Evolutionary conservation across 768 basidiomycete species (phyloP), one percentile per base, ranked within the genome.

Genomic region (Tricholomella constricta): DNA sequence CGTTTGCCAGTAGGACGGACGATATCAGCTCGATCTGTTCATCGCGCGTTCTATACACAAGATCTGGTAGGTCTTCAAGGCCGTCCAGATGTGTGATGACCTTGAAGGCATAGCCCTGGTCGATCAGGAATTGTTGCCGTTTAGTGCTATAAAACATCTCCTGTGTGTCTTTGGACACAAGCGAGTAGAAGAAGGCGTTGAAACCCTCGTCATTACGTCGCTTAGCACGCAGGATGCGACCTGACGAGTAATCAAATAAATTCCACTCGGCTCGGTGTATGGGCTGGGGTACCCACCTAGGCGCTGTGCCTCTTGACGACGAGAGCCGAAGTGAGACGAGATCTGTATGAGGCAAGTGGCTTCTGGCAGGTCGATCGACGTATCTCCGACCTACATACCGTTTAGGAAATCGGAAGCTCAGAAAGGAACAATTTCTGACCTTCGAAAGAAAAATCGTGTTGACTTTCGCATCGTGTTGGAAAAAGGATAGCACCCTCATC

Each of bases 61-160:
- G 79, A 64, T 94, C 89, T 3, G 89, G 85, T 58, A 94, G 78
- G 37, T 80, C 77, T 52, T 96, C 88, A 23, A 98, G 78, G 8
- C 97, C 97, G 57, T 98, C 94, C 15, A 99, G 83, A 62, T 95
- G 91, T 2, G 97, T 98, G 72, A 99, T 98, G 48, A 99, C 96
- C 72, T 98, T 98, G 84, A 99, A 99, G 6, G 96, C 91, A 72
- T 99, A 99, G 2, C 97, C 96, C 72, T 98, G 95, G 67, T 99
- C 97, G 64, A 99, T 96, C 60, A 99, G 76, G 74, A 99, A 99
- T 65, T 98, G 94, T 65, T 98, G 97, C 14, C 97, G 86, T 73
- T 99, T 99, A 3, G 97, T 96, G 68, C 92, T 95, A 79, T 98
- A 99, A 72, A 88, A 99, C 94, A 98, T 98, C 73, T 98, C 97